Evolutionary conservation across 768 basidiomycete genomes (phyloP).

Genomic region (Kwoniella europaea): DNA sequence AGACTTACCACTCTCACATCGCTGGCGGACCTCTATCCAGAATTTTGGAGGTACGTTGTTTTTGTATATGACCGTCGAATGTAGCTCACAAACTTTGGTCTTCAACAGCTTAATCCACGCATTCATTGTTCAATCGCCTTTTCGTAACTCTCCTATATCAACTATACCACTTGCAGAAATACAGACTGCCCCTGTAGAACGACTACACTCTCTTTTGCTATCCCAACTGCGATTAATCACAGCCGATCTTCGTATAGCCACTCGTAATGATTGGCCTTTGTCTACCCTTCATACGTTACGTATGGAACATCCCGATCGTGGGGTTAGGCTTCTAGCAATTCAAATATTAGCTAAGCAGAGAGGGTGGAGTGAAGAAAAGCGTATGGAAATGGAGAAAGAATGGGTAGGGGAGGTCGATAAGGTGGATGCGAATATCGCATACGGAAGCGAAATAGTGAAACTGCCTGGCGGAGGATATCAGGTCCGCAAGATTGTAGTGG

Average conservation of each 20-base stretch:
- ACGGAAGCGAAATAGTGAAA: slow-evolving; percentile 28
- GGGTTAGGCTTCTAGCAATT: slow-evolving; percentile 72
- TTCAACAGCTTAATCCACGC: slow-evolving; percentile 33
- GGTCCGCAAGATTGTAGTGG: slow-evolving; percentile 59
- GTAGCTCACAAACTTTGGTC: background rate
- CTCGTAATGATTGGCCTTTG: slow-evolving; percentile 67
- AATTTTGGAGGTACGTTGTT: slow-evolving; percentile 55
- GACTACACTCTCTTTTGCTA: slow-evolving; percentile 73
- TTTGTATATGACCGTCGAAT: background rate
- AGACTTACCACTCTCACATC: slow-evolving; percentile 46
- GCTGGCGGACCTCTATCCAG: slow-evolving; percentile 62
- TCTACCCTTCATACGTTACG: slow-evolving; percentile 62
- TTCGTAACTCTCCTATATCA: slow-evolving; percentile 61
- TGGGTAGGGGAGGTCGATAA: slow-evolving; percentile 68
- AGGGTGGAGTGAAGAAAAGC: slow-evolving; percentile 77
- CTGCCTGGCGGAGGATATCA: slow-evolving; percentile 23
- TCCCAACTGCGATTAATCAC: slow-evolving; percentile 80
- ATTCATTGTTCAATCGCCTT: slow-evolving; percentile 36
- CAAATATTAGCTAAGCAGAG: slow-evolving; percentile 76
- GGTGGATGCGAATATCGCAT: slow-evolving; percentile 63
- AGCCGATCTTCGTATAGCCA: slow-evolving; percentile 73
- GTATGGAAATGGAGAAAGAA: slow-evolving; percentile 68
- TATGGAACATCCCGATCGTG: slow-evolving; percentile 68
- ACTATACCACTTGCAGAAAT: slow-evolving; percentile 56
- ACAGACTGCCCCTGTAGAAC: slow-evolving; percentile 59